A percentile compares a stretch with the other conserved stretches of the same genome.
phyloP scores from a whole-genome alignment of 208 protist species.

The Leishmania arabica region DNA sequence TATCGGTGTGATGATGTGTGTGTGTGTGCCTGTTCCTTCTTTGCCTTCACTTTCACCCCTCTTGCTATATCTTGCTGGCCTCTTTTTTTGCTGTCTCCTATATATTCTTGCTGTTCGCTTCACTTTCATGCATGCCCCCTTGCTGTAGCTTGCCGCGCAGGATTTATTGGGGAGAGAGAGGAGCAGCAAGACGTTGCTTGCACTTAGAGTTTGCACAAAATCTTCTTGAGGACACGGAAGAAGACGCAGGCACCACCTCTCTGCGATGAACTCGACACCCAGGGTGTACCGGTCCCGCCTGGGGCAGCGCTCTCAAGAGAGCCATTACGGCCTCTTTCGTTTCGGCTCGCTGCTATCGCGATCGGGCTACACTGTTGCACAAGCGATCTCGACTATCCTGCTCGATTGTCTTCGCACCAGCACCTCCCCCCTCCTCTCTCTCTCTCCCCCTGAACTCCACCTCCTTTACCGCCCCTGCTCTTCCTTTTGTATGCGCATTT shows the following conservation, averaged over 20 bases:
- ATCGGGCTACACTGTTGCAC: neutral
- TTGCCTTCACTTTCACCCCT: neutral
- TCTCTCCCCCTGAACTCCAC: neutral
- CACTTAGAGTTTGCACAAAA: neutral
- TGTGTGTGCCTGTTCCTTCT: neutral
- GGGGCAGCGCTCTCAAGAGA: neutral
- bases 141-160: neutral
- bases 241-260: neutral
- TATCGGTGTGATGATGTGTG: neutral
- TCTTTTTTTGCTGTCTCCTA: neutral
- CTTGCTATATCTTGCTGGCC: constrained; percentile 5
- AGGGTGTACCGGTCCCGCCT: neutral
- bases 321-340: neutral
- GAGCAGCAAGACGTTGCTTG: neutral
- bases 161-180: neutral
- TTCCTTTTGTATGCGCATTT: neutral
- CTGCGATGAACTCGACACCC: neutral
- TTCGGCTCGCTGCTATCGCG: neutral
- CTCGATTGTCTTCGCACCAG: neutral
- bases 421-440: neutral
- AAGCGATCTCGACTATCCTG: neutral
- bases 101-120: neutral
- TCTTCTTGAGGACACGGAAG: neutral
- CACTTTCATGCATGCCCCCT: neutral
- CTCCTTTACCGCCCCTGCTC: no score